A percentile compares a stretch with the other conserved stretches of the same genome.
Conservation (phyloP, 176 grass and related monocot species). For the Triticum turgidum region DNA sequence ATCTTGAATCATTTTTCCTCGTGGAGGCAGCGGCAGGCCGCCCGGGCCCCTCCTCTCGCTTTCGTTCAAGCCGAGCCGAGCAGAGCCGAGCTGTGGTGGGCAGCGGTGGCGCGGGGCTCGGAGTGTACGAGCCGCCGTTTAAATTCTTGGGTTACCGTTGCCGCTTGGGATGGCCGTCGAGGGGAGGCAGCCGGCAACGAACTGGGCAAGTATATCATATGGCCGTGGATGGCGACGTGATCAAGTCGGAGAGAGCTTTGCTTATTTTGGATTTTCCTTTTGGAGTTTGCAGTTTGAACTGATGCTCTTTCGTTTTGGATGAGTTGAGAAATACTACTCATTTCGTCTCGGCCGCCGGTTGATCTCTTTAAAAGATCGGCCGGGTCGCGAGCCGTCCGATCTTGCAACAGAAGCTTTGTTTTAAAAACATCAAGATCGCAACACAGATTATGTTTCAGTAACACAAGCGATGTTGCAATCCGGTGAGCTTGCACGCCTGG, state of each 20-base stretch:
- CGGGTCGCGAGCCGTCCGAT: too few species aligned
- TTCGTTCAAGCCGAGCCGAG: neutral
- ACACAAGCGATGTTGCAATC: too few species aligned
- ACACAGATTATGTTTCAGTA: too few species aligned
- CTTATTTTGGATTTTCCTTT: conserved; percentile 13
- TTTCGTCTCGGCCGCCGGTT: too few species aligned
- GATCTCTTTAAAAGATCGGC: too few species aligned
- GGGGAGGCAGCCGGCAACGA: neutral
- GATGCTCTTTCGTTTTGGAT: too few species aligned
- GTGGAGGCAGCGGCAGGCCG: conserved; percentile 29
- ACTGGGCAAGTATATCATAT: neutral
- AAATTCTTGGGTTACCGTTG: conserved; percentile 37
- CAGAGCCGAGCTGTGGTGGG: neutral
- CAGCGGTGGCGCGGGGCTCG: neutral
- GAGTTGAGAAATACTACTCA: too few species aligned
- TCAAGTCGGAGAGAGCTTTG: neutral
- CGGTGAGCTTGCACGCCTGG: too few species aligned
- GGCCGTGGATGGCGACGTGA: neutral
- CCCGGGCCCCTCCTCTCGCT: neutral
- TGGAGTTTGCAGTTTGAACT: too few species aligned
- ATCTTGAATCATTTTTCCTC: conserved; percentile 21
- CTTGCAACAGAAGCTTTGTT: too few species aligned
- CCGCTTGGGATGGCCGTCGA: neutral
- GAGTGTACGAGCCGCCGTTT: conserved; percentile 10
- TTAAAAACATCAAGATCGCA: too few species aligned